Evolutionary conservation across 805 yeast species (phyloP).

Genomic region (Lachancea cidri): DNA sequence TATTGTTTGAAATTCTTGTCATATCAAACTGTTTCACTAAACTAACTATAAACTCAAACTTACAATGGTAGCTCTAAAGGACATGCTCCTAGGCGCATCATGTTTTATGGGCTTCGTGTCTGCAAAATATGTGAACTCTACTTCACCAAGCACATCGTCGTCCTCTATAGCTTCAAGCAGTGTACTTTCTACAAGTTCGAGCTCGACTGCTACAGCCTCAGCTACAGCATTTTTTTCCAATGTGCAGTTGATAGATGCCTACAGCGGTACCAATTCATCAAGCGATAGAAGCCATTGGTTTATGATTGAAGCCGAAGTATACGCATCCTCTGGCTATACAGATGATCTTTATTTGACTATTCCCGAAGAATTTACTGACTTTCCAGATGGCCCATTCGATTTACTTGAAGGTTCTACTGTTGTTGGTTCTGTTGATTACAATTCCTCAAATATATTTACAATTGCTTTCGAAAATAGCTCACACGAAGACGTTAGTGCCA

Average conservation of each 20-base stretch:
- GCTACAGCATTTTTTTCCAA: constrained; percentile 16
- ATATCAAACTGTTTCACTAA: too few species aligned
- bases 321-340: constrained; percentile 17
- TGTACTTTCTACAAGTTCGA: not conserved
- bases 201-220: constrained; percentile 7
- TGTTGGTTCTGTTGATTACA: constrained; percentile 19
- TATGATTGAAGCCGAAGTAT: constrained; percentile 22
- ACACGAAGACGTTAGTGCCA: constrained; percentile 14
- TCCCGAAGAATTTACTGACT: constrained; percentile 20
- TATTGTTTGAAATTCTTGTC: not conserved
- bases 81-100: constrained; percentile 1
- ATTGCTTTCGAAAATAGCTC: constrained; percentile 12
- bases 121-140: constrained; percentile 4
- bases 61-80: constrained; percentile 3
- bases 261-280: constrained; percentile 18
- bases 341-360: constrained; percentile 20
- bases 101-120: constrained; percentile 1
- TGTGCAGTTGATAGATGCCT: constrained; percentile 23
- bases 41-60: not conserved
- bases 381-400: constrained; percentile 19
- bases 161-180: not conserved
- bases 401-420: constrained; percentile 12
- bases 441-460: constrained; percentile 21
- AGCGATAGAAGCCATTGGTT: constrained; percentile 27
- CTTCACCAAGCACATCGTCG: constrained; percentile 2